Evolutionary conservation across 2,329 filamentous ascomycete species (phyloP).

Genomic region (Penicillium sp.): DNA sequence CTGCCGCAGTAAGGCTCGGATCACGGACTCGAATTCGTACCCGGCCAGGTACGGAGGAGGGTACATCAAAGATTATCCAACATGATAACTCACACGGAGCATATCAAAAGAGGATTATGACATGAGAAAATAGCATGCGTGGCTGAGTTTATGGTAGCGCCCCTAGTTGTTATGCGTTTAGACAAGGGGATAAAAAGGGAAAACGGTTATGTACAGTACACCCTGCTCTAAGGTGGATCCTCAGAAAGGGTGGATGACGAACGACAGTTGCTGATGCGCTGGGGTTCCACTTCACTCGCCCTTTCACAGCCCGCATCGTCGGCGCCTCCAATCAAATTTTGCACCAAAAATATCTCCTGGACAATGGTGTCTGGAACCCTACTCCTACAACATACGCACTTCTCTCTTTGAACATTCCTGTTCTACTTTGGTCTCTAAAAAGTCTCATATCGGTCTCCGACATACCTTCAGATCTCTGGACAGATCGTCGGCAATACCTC

Average conservation of each 20-base stretch:
- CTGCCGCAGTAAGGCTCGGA: slow-evolving; percentile 6
- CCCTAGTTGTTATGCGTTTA: neutral
- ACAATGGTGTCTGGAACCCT: slow-evolving; percentile 1
- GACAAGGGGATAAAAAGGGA: slow-evolving; percentile 1
- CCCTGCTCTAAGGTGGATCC: slow-evolving; percentile 13
- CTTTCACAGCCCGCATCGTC: slow-evolving; percentile 13
- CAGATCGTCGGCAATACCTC: neutral
- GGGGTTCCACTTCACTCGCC: slow-evolving; percentile 14
- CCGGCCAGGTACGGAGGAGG: slow-evolving; percentile 1
- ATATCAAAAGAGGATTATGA: neutral
- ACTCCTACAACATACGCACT: neutral
- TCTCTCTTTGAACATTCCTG: neutral
- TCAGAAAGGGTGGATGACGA: slow-evolving; percentile 16
- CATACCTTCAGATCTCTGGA: slow-evolving; percentile 2
- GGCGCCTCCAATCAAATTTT: slow-evolving; percentile 24
- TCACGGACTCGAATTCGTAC: slow-evolving; percentile 7
- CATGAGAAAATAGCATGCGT: neutral
- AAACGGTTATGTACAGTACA: neutral
- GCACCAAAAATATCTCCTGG: slow-evolving; percentile 27
- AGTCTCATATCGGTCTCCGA: neutral
- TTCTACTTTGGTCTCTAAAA: neutral
- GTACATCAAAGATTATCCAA: no score
- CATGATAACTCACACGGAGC: no score
- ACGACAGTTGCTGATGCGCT: slow-evolving; percentile 15
- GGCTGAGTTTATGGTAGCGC: neutral